Evolutionary conservation across 139 green algal species (phyloP), one percentile per base, ranked within the genome.

Genomic region (Volvox reticuliferus): DNA sequence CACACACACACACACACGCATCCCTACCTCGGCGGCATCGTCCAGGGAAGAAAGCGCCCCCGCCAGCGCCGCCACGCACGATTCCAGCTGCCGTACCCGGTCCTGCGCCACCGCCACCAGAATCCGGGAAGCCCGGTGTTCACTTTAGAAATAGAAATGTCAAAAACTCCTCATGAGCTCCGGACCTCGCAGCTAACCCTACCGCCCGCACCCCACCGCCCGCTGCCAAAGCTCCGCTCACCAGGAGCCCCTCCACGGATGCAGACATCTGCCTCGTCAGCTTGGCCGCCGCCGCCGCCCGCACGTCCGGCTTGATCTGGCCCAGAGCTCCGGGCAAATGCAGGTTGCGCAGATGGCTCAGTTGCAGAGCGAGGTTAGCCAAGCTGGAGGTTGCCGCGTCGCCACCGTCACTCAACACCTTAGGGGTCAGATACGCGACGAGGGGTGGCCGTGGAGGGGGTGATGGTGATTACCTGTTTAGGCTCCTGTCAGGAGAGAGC

Each of bases 331-430:
- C 20, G 16, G 73, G 73, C 71, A 90, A 75, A 18, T 32, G 73
- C 30, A 76, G 44, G 5, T 2, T 32, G 2, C 69, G 44, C 86
- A 90, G 86, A 44, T 75, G 50, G 20, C 36, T 19, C 50, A 90
- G 86, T 44, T 26, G 1, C 50, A 90, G 86, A 28, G 36, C n/a
- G 22, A 22, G 20, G 86, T 90, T 90, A 69, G 73, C 36, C 50
- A 90, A 75, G 12, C 16, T 37, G n/a, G 71, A 84, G 50, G 82
- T 12, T 28, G 86, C 86, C 2, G 44, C n/a, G 86, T 90, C 86
- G 71, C 86, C 86, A 21, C 21, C 55, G 86, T 90, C 86, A 33
- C 86, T 90, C 13, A 83, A 55, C 37, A 18, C 86, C 73, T 89
- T 67, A 17, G 44, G 5, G 44, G 44, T 55, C 44, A 9, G 44